Conservation (phyloP, 2,329 filamentous ascomycete genomes). For the Verticillium longisporum region DNA sequence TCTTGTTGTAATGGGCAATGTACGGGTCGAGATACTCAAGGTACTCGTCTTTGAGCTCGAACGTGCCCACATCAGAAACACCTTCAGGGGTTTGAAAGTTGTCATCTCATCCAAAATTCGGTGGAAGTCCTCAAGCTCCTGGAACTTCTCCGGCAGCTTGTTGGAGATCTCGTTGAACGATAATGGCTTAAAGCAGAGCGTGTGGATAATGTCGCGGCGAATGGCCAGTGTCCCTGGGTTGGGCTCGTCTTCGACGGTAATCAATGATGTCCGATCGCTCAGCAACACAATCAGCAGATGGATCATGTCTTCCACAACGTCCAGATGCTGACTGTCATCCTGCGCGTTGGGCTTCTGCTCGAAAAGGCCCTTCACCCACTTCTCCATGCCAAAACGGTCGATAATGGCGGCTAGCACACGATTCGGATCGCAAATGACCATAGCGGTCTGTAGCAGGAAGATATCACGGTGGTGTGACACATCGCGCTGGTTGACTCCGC, state of each 20-base stretch:
- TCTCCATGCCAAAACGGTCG: constrained; percentile 82
- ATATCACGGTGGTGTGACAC: constrained; percentile 93
- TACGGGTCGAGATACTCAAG: constrained; percentile 91
- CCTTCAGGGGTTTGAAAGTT: constrained; percentile 83
- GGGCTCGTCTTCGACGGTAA: constrained; percentile 59
- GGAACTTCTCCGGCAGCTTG: constrained; percentile 81
- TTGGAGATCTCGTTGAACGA: constrained; percentile 87
- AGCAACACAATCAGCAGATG: constrained; percentile 87
- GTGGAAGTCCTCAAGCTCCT: constrained; percentile 84
- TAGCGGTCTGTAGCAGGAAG: constrained; percentile 83
- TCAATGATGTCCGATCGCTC: constrained; percentile 78
- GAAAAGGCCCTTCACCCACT: constrained; percentile 82
- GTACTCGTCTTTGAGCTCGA: constrained; percentile 82
- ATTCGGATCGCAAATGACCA: constrained; percentile 78
- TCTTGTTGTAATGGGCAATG: constrained; percentile 92
- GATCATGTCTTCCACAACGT: constrained; percentile 92
- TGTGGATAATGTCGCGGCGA: constrained; percentile 84
- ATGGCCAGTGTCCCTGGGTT: constrained; percentile 64
- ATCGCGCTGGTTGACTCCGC: constrained; percentile 81
- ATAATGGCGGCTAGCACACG: constrained; percentile 83
- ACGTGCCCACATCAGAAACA: constrained; percentile 85
- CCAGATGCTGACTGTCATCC: constrained; percentile 82
- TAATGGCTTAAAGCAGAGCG: constrained; percentile 91
- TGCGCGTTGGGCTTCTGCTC: constrained; percentile 64
- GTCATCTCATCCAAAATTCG: constrained; percentile 81